phyloP scores from a whole-genome alignment of 352 stramenopile genomes.

The Chrysophaeum taylorii region DNA sequence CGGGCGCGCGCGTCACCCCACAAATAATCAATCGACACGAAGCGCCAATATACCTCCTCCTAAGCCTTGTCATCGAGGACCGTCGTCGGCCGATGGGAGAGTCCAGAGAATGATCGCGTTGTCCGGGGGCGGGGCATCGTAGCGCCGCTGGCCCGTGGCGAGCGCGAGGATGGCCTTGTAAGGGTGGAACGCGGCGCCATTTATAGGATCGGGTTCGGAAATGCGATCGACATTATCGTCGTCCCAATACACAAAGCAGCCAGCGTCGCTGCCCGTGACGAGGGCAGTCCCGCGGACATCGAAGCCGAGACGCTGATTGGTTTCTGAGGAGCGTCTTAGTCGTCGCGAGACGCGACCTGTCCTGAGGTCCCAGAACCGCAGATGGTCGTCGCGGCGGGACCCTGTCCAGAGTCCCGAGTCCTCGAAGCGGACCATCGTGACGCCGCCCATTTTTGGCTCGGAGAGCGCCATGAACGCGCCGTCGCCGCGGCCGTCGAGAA shows the following conservation, averaged over 20 bases:
- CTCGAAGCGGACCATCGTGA: constrained; percentile 60
- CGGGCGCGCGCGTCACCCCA: no score
- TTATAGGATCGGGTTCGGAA: not conserved
- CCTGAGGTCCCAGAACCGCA: constrained; percentile 73
- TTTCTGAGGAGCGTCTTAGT: constrained; percentile 40
- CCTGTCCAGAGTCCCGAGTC: constrained; percentile 48
- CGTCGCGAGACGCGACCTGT: constrained; percentile 48
- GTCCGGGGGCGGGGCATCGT: no score
- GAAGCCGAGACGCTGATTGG: constrained; percentile 45
- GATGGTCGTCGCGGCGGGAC: constrained; percentile 44
- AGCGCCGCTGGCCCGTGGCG: not conserved
- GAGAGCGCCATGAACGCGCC: constrained; percentile 50
- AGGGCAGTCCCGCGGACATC: constrained; percentile 52
- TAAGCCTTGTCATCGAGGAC: no score
- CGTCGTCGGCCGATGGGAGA: no score
- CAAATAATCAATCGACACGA: no score
- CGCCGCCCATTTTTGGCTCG: constrained; percentile 32
- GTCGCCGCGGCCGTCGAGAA: constrained; percentile 63
- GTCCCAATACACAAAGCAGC: constrained; percentile 20
- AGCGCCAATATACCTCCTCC: no score
- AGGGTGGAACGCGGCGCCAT: not conserved
- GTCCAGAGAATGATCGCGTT: no score
- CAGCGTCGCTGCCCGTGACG: constrained; percentile 45
- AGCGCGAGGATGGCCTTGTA: not conserved
- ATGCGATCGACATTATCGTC: not conserved